Percentiles rank a stretch among this genome's conserved stretches.
Evolutionary conservation across 805 yeast genomes (phyloP).

Genomic region (Nakazawaea populi): DNA sequence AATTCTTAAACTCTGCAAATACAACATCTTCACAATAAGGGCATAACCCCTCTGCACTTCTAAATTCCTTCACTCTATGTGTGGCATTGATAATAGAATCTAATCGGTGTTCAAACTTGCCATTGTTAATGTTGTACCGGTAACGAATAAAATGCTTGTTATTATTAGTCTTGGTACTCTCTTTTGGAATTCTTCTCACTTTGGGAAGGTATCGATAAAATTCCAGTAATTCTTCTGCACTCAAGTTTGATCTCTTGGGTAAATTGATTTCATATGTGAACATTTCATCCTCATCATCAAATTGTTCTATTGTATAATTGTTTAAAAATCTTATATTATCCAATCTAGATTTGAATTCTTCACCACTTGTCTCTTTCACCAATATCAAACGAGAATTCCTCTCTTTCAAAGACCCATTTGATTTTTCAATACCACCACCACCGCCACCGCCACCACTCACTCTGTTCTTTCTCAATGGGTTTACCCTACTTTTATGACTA

Average conservation of each 20-base stretch:
- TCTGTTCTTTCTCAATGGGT: too few species aligned
- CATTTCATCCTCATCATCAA: not conserved
- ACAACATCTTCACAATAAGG: constrained; percentile 8
- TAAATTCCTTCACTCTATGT: not conserved
- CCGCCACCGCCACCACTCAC: too few species aligned
- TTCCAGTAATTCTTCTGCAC: not conserved
- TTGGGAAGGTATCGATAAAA: not conserved
- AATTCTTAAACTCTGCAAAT: constrained; percentile 23
- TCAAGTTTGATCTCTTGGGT: not conserved
- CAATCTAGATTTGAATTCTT: not conserved
- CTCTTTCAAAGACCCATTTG: too few species aligned
- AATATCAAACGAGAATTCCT: not conserved
- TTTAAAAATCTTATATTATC: not conserved
- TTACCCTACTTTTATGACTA: too few species aligned
- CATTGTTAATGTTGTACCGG: too few species aligned
- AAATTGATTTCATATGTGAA: not conserved
- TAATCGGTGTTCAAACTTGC: not conserved
- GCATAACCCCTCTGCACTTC: constrained; percentile 5
- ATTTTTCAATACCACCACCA: too few species aligned
- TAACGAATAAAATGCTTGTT: not conserved
- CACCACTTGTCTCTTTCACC: not conserved
- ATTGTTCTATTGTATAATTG: not conserved
- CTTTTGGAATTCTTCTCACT: constrained; percentile 5
- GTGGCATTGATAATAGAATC: not conserved
- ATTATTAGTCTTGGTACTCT: not conserved